Evolutionary conservation across 1,139 yeast genomes (phyloP).

Genomic region (Hyphopichia wangnamkhiaoensis): DNA sequence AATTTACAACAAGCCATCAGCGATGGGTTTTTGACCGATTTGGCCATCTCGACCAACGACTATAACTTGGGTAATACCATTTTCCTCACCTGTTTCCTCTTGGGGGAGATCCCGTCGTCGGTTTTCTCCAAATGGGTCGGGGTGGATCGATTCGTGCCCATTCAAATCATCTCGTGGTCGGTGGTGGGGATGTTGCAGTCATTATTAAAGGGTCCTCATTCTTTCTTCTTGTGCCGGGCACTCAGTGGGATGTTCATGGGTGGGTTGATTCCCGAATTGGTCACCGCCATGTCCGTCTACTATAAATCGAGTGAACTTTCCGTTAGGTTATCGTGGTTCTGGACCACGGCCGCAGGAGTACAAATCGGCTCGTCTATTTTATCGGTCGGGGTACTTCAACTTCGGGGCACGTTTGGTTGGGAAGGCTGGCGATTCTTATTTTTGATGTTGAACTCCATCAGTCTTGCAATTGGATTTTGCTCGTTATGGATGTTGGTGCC

Average conservation of each 20-base stretch:
- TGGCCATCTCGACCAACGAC: slow-evolving; percentile 29
- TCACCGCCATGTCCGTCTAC: slow-evolving; percentile 57
- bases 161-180: slow-evolving; percentile 44
- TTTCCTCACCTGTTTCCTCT: slow-evolving; percentile 26
- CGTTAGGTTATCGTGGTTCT: slow-evolving; percentile 50
- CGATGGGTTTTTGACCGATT: slow-evolving; percentile 30
- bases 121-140: slow-evolving; percentile 33
- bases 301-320: slow-evolving; percentile 54
- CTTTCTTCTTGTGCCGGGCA: slow-evolving; percentile 45
- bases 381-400: slow-evolving; percentile 47
- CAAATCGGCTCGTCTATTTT: slow-evolving; percentile 41
- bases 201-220: slow-evolving; percentile 29
- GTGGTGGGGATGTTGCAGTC: slow-evolving; percentile 51
- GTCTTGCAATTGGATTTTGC: slow-evolving; percentile 54
- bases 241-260: slow-evolving; percentile 54
- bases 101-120: slow-evolving; percentile 37
- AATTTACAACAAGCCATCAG: slow-evolving; percentile 34
- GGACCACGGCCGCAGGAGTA: slow-evolving; percentile 46
- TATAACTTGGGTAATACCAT: slow-evolving; percentile 35
- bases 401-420: slow-evolving; percentile 37
- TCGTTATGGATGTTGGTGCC: slow-evolving; percentile 62
- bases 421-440: slow-evolving; percentile 70
- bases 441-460: slow-evolving; percentile 60
- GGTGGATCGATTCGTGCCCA: slow-evolving; percentile 33
- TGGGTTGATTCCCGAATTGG: slow-evolving; percentile 58